Conservation (phyloP, 2,329 filamentous ascomycete genomes). For the Stachybotrys echinatus region DNA sequence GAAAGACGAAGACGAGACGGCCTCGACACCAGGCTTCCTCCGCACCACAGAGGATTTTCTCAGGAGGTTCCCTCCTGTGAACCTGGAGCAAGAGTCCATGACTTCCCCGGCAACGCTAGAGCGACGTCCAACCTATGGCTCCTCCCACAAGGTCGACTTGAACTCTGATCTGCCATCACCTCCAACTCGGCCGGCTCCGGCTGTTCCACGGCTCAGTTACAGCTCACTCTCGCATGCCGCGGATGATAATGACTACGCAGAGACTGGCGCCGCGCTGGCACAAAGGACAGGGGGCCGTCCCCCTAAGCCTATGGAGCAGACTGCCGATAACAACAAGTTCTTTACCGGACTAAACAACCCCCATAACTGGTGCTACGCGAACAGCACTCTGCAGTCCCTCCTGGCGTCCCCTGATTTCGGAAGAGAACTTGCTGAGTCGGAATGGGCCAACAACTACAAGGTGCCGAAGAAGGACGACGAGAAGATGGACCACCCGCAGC, state of each 20-base stretch:
- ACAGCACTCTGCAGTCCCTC: conserved; percentile 80
- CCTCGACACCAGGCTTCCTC: conserved; percentile 49
- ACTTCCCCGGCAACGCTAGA: conserved; percentile 27
- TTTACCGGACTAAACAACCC: conserved; percentile 70
- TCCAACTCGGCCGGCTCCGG: conserved; percentile 62
- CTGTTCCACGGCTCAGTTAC: conserved; percentile 67
- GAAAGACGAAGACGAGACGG: conserved; percentile 51
- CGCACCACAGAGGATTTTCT: conserved; percentile 80
- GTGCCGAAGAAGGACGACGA: conserved; percentile 60
- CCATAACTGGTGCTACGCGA: conserved; percentile 84
- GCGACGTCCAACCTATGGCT: conserved; percentile 18
- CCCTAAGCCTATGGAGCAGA: conserved; percentile 26
- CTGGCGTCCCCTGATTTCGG: conserved; percentile 68
- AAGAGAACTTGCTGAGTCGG: conserved; percentile 53
- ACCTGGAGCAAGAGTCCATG: conserved; percentile 58
- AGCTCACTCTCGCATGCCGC: conserved; percentile 58
- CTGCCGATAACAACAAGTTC: not conserved
- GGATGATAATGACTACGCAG: conserved; percentile 29
- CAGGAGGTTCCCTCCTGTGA: conserved; percentile 70
- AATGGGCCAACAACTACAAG: conserved; percentile 60
- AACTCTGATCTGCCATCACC: conserved; percentile 48
- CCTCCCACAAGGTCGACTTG: conserved; percentile 30
- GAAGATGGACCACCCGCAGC: conserved; percentile 46
- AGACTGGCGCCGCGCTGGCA: conserved; percentile 33
- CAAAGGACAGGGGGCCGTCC: conserved; percentile 27